Conservation (phyloP, 805 yeast species). For the Nakazawaea populi region DNA sequence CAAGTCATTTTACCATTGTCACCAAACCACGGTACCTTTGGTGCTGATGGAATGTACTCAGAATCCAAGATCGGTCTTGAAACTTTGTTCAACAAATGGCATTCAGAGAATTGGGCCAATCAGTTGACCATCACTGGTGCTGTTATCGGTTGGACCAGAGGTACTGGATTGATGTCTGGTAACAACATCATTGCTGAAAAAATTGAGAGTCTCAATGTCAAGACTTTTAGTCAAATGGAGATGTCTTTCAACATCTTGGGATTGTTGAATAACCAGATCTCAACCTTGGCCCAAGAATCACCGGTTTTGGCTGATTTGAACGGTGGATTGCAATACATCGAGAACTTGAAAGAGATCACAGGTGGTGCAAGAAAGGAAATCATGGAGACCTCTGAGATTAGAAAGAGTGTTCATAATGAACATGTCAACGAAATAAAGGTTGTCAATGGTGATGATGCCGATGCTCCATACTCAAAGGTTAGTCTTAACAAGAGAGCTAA, state of each 20-base stretch:
- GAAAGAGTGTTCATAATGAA: slow-evolving; percentile 94
- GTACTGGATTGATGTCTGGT: slow-evolving; percentile 97
- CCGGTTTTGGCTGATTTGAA: slow-evolving; percentile 98
- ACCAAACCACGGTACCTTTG: slow-evolving; percentile 99
- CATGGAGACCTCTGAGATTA: slow-evolving; percentile 79
- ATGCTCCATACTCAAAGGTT: slow-evolving; percentile 74
- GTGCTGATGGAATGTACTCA: slow-evolving; percentile 96
- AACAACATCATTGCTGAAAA: slow-evolving; percentile 98
- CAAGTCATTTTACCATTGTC: slow-evolving; percentile 95
- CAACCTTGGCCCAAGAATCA: slow-evolving; percentile 80
- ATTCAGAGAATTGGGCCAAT: slow-evolving; percentile 93
- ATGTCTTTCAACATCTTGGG: slow-evolving; percentile 99
- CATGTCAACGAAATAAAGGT: slow-evolving; percentile 82
- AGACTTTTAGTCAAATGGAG: slow-evolving; percentile 97
- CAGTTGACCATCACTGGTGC: slow-evolving; percentile 98
- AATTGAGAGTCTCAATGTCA: slow-evolving; percentile 89
- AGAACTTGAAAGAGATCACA: slow-evolving; percentile 86
- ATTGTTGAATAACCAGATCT: slow-evolving; percentile 80
- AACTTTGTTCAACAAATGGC: slow-evolving; percentile 97
- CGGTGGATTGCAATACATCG: slow-evolving; percentile 95
- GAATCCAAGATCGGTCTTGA: slow-evolving; percentile 95
- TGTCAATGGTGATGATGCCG: slow-evolving; percentile 84
- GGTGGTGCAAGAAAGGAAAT: slow-evolving; percentile 71
- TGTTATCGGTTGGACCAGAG: slow-evolving; percentile 99
- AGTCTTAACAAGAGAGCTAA: slow-evolving; percentile 90